A percentile compares a stretch with the other conserved stretches of the same genome.
Conservation (phyloP, 1,284 basidiomycete species). For the Tylopilus orsonianus region DNA sequence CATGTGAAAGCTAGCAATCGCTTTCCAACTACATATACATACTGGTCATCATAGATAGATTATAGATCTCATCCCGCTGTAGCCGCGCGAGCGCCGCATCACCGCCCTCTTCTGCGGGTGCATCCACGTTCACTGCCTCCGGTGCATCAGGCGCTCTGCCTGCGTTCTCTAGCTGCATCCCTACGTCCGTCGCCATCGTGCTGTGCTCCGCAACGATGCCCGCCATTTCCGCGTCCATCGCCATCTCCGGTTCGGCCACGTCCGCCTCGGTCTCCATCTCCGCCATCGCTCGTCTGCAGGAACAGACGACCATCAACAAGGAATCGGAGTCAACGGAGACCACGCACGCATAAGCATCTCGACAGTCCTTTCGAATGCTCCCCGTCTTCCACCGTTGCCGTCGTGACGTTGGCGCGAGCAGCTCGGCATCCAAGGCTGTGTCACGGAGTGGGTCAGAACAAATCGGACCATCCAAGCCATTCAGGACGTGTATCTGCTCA, state of each 20-base stretch:
- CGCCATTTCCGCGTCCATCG: slow-evolving; percentile 17
- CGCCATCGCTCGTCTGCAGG: slow-evolving; percentile 41
- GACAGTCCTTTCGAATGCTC: slow-evolving; percentile 44
- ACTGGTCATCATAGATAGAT: not conserved
- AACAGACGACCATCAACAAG: not conserved
- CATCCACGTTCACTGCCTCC: not conserved
- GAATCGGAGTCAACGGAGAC: not conserved
- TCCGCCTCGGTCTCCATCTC: slow-evolving; percentile 49
- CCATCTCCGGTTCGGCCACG: slow-evolving; percentile 4
- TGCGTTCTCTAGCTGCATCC: not conserved
- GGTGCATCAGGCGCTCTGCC: not conserved
- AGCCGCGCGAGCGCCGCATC: not conserved
- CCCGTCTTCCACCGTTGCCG: slow-evolving; percentile 53
- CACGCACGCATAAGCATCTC: slow-evolving; percentile 48
- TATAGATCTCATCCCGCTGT: slow-evolving; percentile 11
- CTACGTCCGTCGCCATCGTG: not conserved
- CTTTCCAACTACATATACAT: not conserved
- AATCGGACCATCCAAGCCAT: not conserved
- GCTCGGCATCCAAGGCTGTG: slow-evolving; percentile 50
- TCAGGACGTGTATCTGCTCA: slow-evolving; percentile 30
- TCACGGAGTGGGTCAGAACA: not conserved
- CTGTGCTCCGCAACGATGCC: not conserved
- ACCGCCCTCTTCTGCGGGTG: not conserved
- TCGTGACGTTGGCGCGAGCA: slow-evolving; percentile 43
- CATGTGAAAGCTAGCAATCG: too few species aligned